Percentiles rank a stretch among this genome's conserved stretches.
phyloP scores from a whole-genome alignment of 2,329 filamentous ascomycete genomes.

The Hymenoscyphus salicellus region DNA sequence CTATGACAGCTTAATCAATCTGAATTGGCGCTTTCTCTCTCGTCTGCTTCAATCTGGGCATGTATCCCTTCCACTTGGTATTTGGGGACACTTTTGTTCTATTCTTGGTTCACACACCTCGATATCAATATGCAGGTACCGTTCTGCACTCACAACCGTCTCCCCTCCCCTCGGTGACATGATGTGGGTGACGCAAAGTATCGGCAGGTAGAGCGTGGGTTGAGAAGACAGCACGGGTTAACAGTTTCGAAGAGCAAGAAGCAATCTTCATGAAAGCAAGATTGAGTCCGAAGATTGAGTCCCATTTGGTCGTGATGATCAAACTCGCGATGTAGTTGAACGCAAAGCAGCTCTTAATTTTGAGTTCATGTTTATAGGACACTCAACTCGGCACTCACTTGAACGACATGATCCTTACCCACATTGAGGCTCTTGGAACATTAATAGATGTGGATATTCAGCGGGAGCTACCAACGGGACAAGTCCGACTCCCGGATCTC shows the following conservation, averaged over 20 bases:
- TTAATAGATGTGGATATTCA: neutral
- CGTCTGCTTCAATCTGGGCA: neutral
- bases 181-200: conserved; percentile 1
- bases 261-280: neutral
- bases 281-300: neutral
- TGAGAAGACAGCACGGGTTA: neutral
- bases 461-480: neutral
- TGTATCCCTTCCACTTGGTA: neutral
- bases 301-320: neutral
- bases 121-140: conserved; percentile 2
- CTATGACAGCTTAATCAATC: neutral
- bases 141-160: neutral
- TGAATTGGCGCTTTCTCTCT: neutral
- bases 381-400: neutral
- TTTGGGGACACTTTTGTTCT: conserved; percentile 2
- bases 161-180: neutral
- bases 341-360: neutral
- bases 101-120: conserved; percentile 2
- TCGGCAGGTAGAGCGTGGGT: neutral
- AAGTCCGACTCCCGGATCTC: neutral
- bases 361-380: neutral
- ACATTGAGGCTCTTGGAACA: neutral
- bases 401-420: neutral
- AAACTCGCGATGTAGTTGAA: neutral
- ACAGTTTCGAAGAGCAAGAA: neutral